Percentiles rank a stretch among this genome's conserved stretches.
These are phyloP conservation scores for Lippia alba DNA, from an alignment of 305 asterid genomes.

Conservation along the genomic window DNA sequence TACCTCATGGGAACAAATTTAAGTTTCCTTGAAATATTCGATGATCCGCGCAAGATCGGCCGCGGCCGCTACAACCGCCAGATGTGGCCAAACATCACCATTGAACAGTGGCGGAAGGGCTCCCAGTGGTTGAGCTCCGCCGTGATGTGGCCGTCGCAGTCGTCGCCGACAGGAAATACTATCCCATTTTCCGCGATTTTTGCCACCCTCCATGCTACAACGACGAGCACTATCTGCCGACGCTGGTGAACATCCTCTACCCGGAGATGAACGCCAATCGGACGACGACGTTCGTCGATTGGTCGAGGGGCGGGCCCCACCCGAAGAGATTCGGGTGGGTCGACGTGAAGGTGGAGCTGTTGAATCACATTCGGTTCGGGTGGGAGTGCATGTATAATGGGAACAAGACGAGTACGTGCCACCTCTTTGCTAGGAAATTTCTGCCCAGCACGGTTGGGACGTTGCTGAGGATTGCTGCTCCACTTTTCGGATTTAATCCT, in stretches of 20 bases:
- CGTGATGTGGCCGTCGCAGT: slow-evolving; percentile 49
- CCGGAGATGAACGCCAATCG: slow-evolving; percentile 48
- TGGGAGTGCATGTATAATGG: slow-evolving; percentile 55
- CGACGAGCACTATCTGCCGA: slow-evolving; percentile 70
- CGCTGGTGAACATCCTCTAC: slow-evolving; percentile 53
- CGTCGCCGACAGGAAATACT: slow-evolving; percentile 49
- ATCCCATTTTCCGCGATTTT: slow-evolving; percentile 37
- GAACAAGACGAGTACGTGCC: slow-evolving; percentile 42
- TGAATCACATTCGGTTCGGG: slow-evolving; percentile 44
- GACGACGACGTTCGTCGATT: slow-evolving; percentile 59
- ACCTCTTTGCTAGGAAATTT: slow-evolving; percentile 68
- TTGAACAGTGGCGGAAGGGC: slow-evolving; percentile 66
- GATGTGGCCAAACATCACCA: slow-evolving; percentile 60
- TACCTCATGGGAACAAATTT: slow-evolving; percentile 43
- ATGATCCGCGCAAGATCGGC: slow-evolving; percentile 59
- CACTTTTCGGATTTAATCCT: slow-evolving; percentile 46
- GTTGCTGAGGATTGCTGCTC: slow-evolving; percentile 50
- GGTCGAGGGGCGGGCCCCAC: slow-evolving; percentile 71
- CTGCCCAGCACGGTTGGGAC: slow-evolving; percentile 47
- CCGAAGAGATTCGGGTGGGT: slow-evolving; percentile 58
- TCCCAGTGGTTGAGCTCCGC: slow-evolving; percentile 72
- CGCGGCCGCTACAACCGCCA: slow-evolving; percentile 63
- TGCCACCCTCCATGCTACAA: slow-evolving; percentile 58
- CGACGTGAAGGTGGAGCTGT: slow-evolving; percentile 50
- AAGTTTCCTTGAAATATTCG: slow-evolving; percentile 52